Percentiles rank a stretch among this genome's conserved stretches.
phyloP scores from a whole-genome alignment of 495 filamentous ascomycete species.

The Hyaloscypha finlandica region DNA sequence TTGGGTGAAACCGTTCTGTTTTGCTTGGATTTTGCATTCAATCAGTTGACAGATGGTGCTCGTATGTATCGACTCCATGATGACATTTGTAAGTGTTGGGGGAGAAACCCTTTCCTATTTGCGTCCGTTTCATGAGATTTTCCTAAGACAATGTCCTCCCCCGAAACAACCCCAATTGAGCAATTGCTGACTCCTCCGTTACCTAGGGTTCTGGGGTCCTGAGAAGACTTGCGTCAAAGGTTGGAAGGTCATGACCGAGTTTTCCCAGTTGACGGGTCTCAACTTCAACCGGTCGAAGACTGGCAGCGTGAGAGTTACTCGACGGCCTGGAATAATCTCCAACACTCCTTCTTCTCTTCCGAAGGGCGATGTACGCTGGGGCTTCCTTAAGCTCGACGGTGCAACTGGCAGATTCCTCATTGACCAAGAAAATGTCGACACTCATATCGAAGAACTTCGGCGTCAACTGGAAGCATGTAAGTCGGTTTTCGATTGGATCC shows the following conservation, averaged over 20 bases:
- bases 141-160: too few species aligned
- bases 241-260: conserved; percentile 58
- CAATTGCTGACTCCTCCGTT: too few species aligned
- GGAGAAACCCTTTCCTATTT: too few species aligned
- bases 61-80: conserved; percentile 63
- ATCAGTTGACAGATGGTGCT: conserved; percentile 52
- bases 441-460: conserved; percentile 60
- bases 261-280: conserved; percentile 54
- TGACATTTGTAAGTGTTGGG: conserved; percentile 51
- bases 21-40: conserved; percentile 66
- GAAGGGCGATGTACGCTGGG: conserved; percentile 62
- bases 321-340: conserved; percentile 24
- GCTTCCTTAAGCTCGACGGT: conserved; percentile 59
- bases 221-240: conserved; percentile 51
- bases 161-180: too few species aligned
- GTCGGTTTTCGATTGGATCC: conserved; percentile 62
- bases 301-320: conserved; percentile 46
- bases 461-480: conserved; percentile 57
- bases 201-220: conserved; percentile 58
- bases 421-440: conserved; percentile 60
- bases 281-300: conserved; percentile 59
- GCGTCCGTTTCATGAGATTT: too few species aligned
- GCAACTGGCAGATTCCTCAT: conserved; percentile 58
- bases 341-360: conserved; percentile 43
- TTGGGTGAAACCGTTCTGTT: conserved; percentile 63